Percentiles rank a stretch among this genome's conserved stretches.
phyloP scores from a whole-genome alignment of 1,284 basidiomycete species.

The Cutaneotrichosporon cyanovorans region DNA sequence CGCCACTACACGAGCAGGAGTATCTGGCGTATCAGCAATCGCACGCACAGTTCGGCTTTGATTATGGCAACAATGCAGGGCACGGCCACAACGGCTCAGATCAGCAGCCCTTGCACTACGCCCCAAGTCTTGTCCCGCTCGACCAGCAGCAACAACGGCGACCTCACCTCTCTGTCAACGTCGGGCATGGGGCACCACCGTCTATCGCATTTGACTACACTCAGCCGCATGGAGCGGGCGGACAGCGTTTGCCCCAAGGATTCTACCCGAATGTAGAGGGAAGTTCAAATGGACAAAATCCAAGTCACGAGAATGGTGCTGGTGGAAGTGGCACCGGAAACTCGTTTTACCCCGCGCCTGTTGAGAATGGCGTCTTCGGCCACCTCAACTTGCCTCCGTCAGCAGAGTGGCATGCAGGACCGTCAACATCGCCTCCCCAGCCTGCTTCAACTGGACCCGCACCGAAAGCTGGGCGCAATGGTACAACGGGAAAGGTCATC shows the following conservation, averaged over 20 bases:
- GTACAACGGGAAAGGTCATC: conserved; percentile 51
- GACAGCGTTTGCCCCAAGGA: background rate
- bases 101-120: background rate
- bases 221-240: background rate
- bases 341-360: background rate
- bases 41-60: background rate
- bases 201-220: conserved; percentile 7
- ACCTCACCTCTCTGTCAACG: background rate
- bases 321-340: background rate
- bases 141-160: conserved; percentile 3
- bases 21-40: background rate
- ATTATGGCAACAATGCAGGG: background rate
- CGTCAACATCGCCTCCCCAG: background rate
- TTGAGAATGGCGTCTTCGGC: background rate
- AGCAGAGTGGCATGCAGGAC: conserved; percentile 3
- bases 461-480: background rate
- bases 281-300: background rate
- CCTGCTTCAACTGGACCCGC: background rate
- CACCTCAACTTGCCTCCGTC: conserved; percentile 3
- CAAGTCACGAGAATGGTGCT: background rate
- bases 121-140: background rate
- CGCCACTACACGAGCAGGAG: background rate
- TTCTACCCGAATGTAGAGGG: conserved; percentile 2
- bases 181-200: background rate
- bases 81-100: background rate